Conservation (phyloP, 352 stramenopile species). For the Globisporangium viniferum region DNA sequence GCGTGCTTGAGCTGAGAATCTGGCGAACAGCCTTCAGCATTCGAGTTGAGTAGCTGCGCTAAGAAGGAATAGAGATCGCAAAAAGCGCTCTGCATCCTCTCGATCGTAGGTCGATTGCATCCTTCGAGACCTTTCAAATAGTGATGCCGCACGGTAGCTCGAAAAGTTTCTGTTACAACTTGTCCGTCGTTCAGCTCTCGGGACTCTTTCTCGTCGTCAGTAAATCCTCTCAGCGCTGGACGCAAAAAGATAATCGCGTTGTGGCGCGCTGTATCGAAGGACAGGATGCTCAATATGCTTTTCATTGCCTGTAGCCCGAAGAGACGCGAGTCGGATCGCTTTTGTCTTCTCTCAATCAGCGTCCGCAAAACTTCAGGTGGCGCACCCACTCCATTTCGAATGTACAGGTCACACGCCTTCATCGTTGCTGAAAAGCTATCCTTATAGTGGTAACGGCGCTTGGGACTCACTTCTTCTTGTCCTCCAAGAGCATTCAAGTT, state of each 20-base stretch:
- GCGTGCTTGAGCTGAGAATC: constrained; percentile 72
- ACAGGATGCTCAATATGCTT: constrained; percentile 59
- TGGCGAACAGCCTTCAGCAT: constrained; percentile 21
- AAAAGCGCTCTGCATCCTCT: constrained; percentile 65
- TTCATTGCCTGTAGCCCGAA: constrained; percentile 85
- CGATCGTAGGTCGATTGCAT: constrained; percentile 56
- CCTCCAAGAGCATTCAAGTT: constrained; percentile 16
- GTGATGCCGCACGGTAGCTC: constrained; percentile 80
- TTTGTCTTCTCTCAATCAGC: constrained; percentile 71
- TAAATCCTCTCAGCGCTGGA: constrained; percentile 80
- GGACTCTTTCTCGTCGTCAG: constrained; percentile 81
- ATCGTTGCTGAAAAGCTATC: constrained; percentile 76
- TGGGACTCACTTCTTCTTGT: constrained; percentile 22
- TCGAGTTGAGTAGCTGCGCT: constrained; percentile 44
- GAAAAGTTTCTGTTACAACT: constrained; percentile 78
- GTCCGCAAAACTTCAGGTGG: constrained; percentile 71
- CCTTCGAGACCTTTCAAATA: constrained; percentile 87
- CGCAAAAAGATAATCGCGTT: constrained; percentile 81
- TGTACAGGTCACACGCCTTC: constrained; percentile 85
- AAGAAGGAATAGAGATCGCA: constrained; percentile 73
- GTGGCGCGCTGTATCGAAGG: constrained; percentile 75
- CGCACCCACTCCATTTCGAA: constrained; percentile 76
- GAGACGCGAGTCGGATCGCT: constrained; percentile 65
- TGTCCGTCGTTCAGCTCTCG: constrained; percentile 73
- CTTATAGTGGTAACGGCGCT: constrained; percentile 44